phyloP scores from a whole-genome alignment of 306 rosid species.

The Citrullus mucosospermus region DNA sequence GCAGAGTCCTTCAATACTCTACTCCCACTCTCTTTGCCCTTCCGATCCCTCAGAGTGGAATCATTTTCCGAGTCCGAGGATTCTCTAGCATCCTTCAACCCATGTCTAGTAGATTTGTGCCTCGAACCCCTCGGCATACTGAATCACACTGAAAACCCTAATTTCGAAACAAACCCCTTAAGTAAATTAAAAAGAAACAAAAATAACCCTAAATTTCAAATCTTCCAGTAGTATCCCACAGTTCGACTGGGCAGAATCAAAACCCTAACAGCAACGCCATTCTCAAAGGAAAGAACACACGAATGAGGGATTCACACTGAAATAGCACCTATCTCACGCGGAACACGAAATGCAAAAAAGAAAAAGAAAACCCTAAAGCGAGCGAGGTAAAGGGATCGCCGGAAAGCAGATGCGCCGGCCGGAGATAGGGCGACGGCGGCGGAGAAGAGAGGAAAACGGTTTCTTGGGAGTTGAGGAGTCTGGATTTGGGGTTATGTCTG shows the following conservation, averaged over 20 bases:
- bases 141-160: constrained; percentile 28
- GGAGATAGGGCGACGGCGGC: constrained; percentile 1
- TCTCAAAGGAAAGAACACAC: not conserved
- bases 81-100: constrained; percentile 64
- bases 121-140: constrained; percentile 93
- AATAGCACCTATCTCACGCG: not conserved
- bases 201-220: constrained; percentile 15
- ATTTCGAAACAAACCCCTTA: not conserved
- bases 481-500: constrained; percentile 4
- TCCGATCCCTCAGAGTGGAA: constrained; percentile 64
- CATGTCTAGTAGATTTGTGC: constrained; percentile 92
- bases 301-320: not conserved
- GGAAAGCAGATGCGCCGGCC: not conserved
- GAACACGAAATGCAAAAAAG: not conserved
- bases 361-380: not conserved
- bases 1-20: constrained; percentile 52
- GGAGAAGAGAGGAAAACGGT: not conserved
- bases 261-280: constrained; percentile 5
- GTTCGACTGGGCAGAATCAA: not conserved
- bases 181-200: not conserved
- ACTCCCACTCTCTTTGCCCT: constrained; percentile 43
- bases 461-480: not conserved
- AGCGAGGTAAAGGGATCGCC: not conserved
- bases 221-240: not conserved
- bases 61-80: constrained; percentile 90